phyloP scores from a whole-genome alignment of 805 yeast genomes.

The Candida awuae region DNA sequence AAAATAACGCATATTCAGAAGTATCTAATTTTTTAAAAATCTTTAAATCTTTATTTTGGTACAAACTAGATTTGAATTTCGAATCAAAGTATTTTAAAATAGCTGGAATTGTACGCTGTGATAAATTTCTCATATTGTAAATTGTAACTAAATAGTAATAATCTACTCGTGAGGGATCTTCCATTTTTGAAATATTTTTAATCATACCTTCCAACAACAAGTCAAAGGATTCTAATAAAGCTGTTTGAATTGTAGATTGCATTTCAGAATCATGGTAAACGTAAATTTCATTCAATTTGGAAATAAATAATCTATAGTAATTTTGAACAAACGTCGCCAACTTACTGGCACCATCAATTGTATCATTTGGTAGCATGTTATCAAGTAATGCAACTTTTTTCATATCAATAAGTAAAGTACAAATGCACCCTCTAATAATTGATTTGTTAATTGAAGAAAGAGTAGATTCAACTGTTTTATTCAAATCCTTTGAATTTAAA shows the following conservation, averaged over 20 bases:
- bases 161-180: conserved; percentile 19
- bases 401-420: conserved; percentile 22
- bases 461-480: conserved; percentile 4
- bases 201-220: conserved; percentile 36
- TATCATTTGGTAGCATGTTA: conserved; percentile 29
- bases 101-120: conserved; percentile 38
- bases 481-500: conserved; percentile 30
- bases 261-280: conserved; percentile 14
- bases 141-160: conserved; percentile 32
- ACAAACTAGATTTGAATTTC: conserved; percentile 39
- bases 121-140: conserved; percentile 45
- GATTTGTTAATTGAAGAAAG: conserved; percentile 19
- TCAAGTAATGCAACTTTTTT: conserved; percentile 26
- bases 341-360: conserved; percentile 28
- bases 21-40: conserved; percentile 38
- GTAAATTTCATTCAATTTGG: conserved; percentile 23
- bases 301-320: conserved; percentile 33
- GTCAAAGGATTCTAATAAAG: conserved; percentile 30
- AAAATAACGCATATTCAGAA: conserved; percentile 47
- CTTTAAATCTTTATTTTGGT: conserved; percentile 33
- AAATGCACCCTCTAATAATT: conserved; percentile 22
- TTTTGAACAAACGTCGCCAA: conserved; percentile 31
- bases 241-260: conserved; percentile 25
- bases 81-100: conserved; percentile 43
- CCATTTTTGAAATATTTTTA: conserved; percentile 27